Evolutionary conservation across 768 basidiomycete genomes (phyloP).

Genomic region (Pseudohyphozyma bogoriensis): DNA sequence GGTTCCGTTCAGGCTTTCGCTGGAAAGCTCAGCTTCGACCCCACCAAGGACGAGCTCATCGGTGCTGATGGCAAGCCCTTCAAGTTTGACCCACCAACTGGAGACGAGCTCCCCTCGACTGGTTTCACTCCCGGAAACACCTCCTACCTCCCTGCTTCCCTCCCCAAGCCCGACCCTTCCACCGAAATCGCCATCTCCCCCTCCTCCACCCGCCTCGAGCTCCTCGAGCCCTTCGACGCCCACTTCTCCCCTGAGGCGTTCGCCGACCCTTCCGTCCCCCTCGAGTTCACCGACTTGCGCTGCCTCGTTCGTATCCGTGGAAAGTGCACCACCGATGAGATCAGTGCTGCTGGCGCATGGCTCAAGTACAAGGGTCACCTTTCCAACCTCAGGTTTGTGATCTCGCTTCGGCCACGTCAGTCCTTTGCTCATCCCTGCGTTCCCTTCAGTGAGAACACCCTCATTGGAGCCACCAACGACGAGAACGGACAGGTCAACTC

Average conservation of each 20-base stretch:
- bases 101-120: constrained; percentile 67
- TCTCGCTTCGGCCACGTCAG: not conserved
- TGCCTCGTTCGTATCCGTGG: constrained; percentile 85
- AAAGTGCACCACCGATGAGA: constrained; percentile 99
- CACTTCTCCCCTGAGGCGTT: constrained; percentile 47
- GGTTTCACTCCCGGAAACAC: constrained; percentile 64
- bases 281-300: constrained; percentile 71
- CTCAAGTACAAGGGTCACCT: constrained; percentile 77
- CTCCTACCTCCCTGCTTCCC: constrained; percentile 67
- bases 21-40: constrained; percentile 87
- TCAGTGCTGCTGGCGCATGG: constrained; percentile 97
- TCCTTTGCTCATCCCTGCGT: not conserved
- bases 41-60: constrained; percentile 61
- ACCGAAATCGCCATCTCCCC: constrained; percentile 66
- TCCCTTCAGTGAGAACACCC: constrained; percentile 25
- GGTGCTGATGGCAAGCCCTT: constrained; percentile 65
- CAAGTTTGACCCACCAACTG: constrained; percentile 72
- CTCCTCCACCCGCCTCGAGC: constrained; percentile 72
- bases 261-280: constrained; percentile 37
- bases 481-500: constrained; percentile 88
- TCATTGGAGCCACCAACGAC: constrained; percentile 53
- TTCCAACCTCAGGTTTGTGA: constrained; percentile 23
- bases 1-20: constrained; percentile 68
- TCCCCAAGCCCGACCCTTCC: constrained; percentile 63
- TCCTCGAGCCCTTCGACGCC: constrained; percentile 71